These are phyloP conservation scores for Blastobotrys muscicola DNA, from an alignment of 805 yeast species.

Conservation along the genomic window DNA sequence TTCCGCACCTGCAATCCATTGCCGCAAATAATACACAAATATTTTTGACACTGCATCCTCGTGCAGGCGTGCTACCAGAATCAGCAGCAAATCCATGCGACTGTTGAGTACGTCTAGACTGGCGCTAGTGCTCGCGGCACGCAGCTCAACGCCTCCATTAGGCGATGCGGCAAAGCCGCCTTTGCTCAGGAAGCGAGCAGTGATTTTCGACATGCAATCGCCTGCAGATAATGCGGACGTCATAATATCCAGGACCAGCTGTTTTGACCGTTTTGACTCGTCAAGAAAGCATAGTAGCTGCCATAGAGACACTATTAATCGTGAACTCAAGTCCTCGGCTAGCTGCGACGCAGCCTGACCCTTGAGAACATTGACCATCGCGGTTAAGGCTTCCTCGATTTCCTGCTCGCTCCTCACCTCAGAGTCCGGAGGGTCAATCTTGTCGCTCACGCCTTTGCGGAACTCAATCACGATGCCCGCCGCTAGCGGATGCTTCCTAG, in stretches of 20 bases:
- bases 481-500: no score
- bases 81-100: constrained; percentile 34
- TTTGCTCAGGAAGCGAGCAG: neutral
- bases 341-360: constrained; percentile 4
- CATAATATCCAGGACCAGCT: constrained; percentile 6
- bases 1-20: constrained; percentile 44
- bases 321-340: constrained; percentile 3
- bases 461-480: no score
- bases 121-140: constrained; percentile 2
- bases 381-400: no score
- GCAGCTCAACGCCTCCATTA: constrained; percentile 23
- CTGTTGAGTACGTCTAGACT: constrained; percentile 30
- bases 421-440: no score
- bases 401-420: no score
- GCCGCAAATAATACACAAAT: constrained; percentile 41
- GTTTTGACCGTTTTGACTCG: constrained; percentile 13
- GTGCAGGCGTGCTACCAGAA: constrained; percentile 41
- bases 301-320: constrained; percentile 17
- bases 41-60: constrained; percentile 38
- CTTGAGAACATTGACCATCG: no score
- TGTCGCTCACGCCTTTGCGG: no score
- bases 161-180: constrained; percentile 2
- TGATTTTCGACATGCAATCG: no score
- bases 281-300: constrained; percentile 13
- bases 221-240: constrained; percentile 1